Conservation (phyloP, 73 alveolate genomes). For the Paramecium pentaurelia region DNA sequence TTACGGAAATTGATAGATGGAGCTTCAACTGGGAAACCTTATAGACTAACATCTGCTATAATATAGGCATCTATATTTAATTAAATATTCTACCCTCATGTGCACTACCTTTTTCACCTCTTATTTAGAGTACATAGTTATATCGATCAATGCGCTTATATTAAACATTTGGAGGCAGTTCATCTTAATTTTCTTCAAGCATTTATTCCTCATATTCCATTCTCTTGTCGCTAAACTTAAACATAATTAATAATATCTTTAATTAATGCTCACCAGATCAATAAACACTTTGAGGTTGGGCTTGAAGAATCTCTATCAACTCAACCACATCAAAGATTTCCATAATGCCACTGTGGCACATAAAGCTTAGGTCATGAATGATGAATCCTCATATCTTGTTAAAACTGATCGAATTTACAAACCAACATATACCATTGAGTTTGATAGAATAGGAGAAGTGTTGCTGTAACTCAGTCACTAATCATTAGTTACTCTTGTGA, state of each 20-base stretch:
- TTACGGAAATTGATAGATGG: not conserved
- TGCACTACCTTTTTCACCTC: not conserved
- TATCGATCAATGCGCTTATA: not conserved
- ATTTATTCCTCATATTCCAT: not conserved
- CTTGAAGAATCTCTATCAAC: conserved; percentile 2
- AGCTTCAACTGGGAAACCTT: not conserved
- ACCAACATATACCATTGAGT: conserved; percentile 86
- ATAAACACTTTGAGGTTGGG: not conserved
- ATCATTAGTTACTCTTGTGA: conserved; percentile 73
- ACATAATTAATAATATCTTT: not conserved
- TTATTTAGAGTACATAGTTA: not conserved
- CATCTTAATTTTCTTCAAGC: not conserved
- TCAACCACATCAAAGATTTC: conserved; percentile 52
- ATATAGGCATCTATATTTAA: not conserved
- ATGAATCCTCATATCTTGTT: conserved; percentile 46
- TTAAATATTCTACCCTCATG: not conserved
- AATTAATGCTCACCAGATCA: conserved; percentile 3
- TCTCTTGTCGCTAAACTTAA: not conserved
- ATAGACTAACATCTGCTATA: not conserved
- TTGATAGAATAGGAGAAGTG: conserved; percentile 89
- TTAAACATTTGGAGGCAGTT: not conserved
- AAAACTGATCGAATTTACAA: conserved; percentile 79
- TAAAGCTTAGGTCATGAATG: conserved; percentile 49
- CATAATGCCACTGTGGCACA: conserved; percentile 38
- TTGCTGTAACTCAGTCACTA: conserved; percentile 50